These are phyloP conservation scores for Solanum raphanifolium DNA, from an alignment of 257 asterid genomes.

Conservation along the genomic window DNA sequence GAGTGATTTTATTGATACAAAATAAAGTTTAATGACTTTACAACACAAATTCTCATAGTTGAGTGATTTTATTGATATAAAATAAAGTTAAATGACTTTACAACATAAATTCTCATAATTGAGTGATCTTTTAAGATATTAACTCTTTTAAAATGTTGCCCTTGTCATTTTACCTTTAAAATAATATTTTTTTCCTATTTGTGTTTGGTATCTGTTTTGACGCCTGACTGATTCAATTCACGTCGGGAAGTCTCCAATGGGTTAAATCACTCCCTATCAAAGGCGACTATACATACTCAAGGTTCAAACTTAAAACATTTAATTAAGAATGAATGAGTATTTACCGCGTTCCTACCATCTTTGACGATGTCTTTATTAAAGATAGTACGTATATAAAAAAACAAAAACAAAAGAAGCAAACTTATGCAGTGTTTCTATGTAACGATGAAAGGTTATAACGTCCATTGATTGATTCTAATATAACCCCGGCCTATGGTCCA, in stretches of 20 bases:
- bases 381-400: background rate
- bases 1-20: too few relatives aligned
- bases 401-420: background rate
- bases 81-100: too few relatives aligned
- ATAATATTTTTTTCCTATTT: background rate
- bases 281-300: background rate
- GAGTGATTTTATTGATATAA: too few relatives aligned
- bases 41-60: too few relatives aligned
- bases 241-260: rapidly evolving
- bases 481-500: background rate
- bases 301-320: background rate
- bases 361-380: background rate
- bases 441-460: background rate
- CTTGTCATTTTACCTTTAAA: background rate
- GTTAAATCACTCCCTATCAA: background rate
- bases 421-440: background rate
- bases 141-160: background rate
- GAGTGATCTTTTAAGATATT: too few relatives aligned
- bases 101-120: too few relatives aligned
- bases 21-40: too few relatives aligned
- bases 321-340: background rate
- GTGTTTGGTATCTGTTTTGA: background rate
- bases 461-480: background rate
- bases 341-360: background rate
- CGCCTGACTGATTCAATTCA: background rate